Conservation (phyloP, 768 basidiomycete genomes). For the Lactarius quietus region DNA sequence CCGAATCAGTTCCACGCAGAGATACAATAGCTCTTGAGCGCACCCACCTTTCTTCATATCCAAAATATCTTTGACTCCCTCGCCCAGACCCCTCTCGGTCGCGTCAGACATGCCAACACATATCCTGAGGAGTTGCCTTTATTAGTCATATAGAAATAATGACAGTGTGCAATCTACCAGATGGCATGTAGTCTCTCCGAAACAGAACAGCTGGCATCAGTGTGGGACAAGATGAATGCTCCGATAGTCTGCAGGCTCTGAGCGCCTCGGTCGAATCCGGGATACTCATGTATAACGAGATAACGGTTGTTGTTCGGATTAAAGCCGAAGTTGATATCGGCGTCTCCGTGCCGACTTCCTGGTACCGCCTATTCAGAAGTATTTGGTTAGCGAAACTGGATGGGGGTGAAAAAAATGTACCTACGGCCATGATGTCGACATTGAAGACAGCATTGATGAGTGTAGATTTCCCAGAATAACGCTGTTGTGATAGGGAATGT, state of each 20-base stretch:
- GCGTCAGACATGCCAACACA: constrained; percentile 4
- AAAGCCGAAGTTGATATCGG: neutral
- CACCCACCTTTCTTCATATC: constrained; percentile 2
- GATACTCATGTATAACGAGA: neutral
- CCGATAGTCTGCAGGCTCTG: neutral
- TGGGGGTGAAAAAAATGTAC: neutral
- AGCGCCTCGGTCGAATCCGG: neutral
- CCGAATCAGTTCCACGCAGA: neutral
- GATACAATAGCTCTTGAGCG: neutral
- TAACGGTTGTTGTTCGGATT: neutral
- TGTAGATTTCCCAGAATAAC: constrained; percentile 13
- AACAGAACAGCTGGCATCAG: neutral
- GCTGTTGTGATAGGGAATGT: neutral
- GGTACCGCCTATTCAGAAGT: neutral
- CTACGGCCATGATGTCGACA: constrained; percentile 9
- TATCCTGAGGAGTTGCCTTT: neutral
- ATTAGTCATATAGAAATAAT: neutral
- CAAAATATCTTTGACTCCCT: neutral
- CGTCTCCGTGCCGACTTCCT: neutral
- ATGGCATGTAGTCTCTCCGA: constrained; percentile 16
- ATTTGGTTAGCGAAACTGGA: neutral
- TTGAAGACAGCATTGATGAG: constrained; percentile 6
- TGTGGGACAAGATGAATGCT: neutral
- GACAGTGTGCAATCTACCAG: neutral
- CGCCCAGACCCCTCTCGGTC: neutral